Percentiles rank a stretch among this genome's conserved stretches.
phyloP scores from a whole-genome alignment of 805 yeast genomes.

The Candida silvicultrix region DNA sequence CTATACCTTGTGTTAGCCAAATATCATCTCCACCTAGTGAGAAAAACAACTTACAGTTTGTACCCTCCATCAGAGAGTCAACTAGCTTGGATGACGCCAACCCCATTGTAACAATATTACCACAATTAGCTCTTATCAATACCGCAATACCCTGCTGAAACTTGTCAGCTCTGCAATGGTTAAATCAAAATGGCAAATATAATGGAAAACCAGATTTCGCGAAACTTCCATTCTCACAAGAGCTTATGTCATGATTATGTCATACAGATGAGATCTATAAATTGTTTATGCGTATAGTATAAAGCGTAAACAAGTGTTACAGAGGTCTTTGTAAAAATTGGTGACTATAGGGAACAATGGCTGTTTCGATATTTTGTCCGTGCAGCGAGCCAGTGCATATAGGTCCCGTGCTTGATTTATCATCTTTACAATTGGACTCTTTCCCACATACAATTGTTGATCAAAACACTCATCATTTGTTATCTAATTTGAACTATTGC shows the following conservation, averaged over 20 bases:
- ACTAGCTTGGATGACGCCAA: slow-evolving; percentile 52
- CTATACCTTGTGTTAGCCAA: slow-evolving; percentile 20
- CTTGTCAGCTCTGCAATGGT: neutral
- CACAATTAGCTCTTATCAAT: neutral
- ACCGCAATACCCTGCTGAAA: neutral
- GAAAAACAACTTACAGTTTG: slow-evolving; percentile 50
- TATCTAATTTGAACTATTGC: slow-evolving; percentile 17
- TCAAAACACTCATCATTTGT: slow-evolving; percentile 11
- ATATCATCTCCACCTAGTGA: too few species aligned
- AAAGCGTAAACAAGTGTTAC: too few species aligned
- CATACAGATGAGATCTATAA: too few species aligned
- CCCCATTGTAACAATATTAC: slow-evolving; percentile 34
- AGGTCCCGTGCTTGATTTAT: neutral
- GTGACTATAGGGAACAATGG: neutral
- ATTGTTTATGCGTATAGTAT: too few species aligned
- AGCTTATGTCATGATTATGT: too few species aligned
- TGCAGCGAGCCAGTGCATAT: slow-evolving; percentile 18
- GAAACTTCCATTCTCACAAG: neutral
- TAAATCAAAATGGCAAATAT: too few species aligned
- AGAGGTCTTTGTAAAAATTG: too few species aligned
- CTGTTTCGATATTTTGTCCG: slow-evolving; percentile 17
- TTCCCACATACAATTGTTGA: slow-evolving; percentile 19
- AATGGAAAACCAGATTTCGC: neutral
- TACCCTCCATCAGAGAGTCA: slow-evolving; percentile 72
- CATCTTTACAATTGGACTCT: slow-evolving; percentile 8